phyloP scores from a whole-genome alignment of 768 basidiomycete genomes.

The Rhodotorula taiwanensis region DNA sequence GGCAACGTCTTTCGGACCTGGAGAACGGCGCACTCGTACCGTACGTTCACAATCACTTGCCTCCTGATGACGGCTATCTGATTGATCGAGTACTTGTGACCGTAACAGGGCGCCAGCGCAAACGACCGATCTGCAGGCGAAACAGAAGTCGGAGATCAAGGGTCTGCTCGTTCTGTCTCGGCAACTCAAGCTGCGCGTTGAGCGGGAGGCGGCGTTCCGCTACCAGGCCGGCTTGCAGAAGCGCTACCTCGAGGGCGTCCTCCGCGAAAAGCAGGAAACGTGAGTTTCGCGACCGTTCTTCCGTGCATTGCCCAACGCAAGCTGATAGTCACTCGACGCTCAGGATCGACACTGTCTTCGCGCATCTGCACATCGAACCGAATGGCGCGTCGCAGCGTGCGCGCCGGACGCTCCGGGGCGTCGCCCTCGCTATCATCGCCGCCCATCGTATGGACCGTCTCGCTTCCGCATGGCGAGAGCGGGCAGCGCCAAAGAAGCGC shows the following conservation, averaged over 20 bases:
- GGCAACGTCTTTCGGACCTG: conserved; percentile 35
- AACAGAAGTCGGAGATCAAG: conserved; percentile 81
- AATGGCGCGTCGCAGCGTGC: neutral
- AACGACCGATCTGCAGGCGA: conserved; percentile 41
- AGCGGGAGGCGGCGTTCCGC: conserved; percentile 73
- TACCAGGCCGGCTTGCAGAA: conserved; percentile 78
- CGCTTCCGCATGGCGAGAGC: conserved; percentile 21
- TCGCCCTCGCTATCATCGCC: conserved; percentile 33
- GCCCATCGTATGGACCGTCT: conserved; percentile 29
- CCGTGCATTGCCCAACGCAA: too few species aligned
- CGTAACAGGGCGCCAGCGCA: too few species aligned
- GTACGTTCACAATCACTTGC: neutral
- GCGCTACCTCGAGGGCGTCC: conserved; percentile 65
- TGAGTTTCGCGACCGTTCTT: conserved; percentile 7
- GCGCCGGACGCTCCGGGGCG: conserved; percentile 21
- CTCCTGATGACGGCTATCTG: too few species aligned
- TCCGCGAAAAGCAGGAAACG: conserved; percentile 35
- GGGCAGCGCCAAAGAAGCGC: conserved; percentile 23
- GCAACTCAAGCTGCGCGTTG: conserved; percentile 87
- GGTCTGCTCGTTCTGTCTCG: conserved; percentile 82
- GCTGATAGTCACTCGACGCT: neutral
- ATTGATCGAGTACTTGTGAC: too few species aligned
- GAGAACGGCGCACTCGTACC: conserved; percentile 45
- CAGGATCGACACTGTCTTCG: conserved; percentile 35
- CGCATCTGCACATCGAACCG: conserved; percentile 24